Percentiles rank a stretch among this genome's conserved stretches.
Conservation (phyloP, 179 eudicot species). For the Amaranthus tricolor region DNA sequence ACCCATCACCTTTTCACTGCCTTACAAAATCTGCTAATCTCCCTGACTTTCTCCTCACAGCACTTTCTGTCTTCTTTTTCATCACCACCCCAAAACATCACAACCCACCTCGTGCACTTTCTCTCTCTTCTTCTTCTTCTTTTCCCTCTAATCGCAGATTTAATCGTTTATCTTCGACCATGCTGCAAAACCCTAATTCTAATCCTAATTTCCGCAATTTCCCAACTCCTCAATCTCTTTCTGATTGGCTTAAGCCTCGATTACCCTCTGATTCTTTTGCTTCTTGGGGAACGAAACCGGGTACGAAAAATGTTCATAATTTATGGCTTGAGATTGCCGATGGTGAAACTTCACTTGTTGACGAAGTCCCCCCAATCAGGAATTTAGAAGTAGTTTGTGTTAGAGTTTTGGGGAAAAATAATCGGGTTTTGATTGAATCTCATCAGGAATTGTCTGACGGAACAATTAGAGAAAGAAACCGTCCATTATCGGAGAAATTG, state of each 20-base stretch:
- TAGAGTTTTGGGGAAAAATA: slow-evolving; percentile 15
- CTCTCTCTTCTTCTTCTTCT: slow-evolving; percentile 31
- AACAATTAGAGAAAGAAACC: slow-evolving; percentile 40
- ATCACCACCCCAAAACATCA: slow-evolving; percentile 59
- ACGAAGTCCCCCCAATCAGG: slow-evolving; percentile 65
- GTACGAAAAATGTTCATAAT: slow-evolving; percentile 85
- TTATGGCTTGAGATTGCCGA: slow-evolving; percentile 86
- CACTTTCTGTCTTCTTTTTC: slow-evolving; percentile 62
- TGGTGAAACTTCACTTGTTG: slow-evolving; percentile 69
- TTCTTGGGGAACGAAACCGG: slow-evolving; percentile 83
- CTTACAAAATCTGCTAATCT: slow-evolving; percentile 32
- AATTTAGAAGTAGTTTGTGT: slow-evolving; percentile 67
- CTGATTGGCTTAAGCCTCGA: slow-evolving; percentile 79
- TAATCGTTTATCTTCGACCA: slow-evolving; percentile 34
- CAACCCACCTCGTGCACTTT: slow-evolving; percentile 18
- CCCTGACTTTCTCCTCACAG: slow-evolving; percentile 66
- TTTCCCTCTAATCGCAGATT: slow-evolving; percentile 44
- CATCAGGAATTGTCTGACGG: slow-evolving; percentile 85
- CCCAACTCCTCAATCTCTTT: slow-evolving; percentile 73
- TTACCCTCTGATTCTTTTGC: slow-evolving; percentile 69
- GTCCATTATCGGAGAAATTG: slow-evolving; percentile 83
- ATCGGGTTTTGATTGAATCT: slow-evolving; percentile 52
- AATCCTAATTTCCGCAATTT: slow-evolving; percentile 36
- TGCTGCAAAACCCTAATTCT: slow-evolving; percentile 45
- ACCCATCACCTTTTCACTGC: neutral